A percentile compares a stretch with the other conserved stretches of the same genome.
These are phyloP conservation scores for Jaapia argillacea DNA, from an alignment of 768 basidiomycete species.

Conservation along the genomic window DNA sequence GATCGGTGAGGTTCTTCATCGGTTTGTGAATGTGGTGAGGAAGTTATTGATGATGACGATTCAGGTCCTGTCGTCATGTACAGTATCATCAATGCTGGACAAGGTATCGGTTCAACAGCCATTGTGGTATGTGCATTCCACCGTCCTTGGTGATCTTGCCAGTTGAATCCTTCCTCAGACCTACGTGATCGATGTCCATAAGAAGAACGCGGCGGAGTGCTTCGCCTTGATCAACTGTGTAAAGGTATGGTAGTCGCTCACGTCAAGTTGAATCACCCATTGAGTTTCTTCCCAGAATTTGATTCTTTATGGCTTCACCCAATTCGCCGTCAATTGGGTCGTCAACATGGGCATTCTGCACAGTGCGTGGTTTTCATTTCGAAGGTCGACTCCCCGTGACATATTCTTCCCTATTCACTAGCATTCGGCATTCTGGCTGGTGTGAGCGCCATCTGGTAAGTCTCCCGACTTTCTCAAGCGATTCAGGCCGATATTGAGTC, in stretches of 20 bases:
- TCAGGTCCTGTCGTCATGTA: background rate
- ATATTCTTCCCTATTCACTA: background rate
- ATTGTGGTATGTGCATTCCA: background rate
- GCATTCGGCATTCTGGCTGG: background rate
- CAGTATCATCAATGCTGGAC: background rate
- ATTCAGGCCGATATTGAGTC: background rate
- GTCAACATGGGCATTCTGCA: background rate
- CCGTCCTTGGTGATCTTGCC: background rate
- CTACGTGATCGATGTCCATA: background rate
- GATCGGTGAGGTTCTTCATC: background rate
- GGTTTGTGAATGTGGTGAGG: background rate
- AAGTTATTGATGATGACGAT: too few relatives aligned
- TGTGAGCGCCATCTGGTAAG: background rate
- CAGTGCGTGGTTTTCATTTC: background rate
- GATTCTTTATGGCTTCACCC: background rate
- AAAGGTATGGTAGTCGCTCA: background rate
- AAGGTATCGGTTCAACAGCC: background rate
- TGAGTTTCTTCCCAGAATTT: background rate
- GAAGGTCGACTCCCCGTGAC: background rate
- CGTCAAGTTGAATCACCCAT: background rate
- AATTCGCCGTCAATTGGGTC: background rate
- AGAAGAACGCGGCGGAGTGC: background rate
- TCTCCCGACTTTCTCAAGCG: background rate
- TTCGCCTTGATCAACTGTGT: background rate
- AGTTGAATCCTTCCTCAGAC: background rate